phyloP scores from a whole-genome alignment of 441 rosid genomes.

The Mallotus japonicus region DNA sequence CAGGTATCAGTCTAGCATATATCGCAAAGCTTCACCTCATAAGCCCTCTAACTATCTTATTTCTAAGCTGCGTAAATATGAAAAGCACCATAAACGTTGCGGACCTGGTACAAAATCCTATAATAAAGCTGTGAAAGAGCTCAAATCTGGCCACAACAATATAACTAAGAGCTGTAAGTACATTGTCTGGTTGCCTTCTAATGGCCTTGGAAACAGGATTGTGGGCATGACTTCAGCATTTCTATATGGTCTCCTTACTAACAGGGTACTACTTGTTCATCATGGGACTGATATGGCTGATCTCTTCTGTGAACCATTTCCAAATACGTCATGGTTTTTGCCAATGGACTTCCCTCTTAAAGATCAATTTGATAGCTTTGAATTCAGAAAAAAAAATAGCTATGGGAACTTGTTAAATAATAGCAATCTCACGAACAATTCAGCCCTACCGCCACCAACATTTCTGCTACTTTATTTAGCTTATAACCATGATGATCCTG shows the following conservation, averaged over 20 bases:
- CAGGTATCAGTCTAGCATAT: slow-evolving; percentile 34
- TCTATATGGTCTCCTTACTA: slow-evolving; percentile 69
- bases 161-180: slow-evolving; percentile 36
- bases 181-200: slow-evolving; percentile 43
- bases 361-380: slow-evolving; percentile 28
- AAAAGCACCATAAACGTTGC: slow-evolving; percentile 43
- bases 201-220: slow-evolving; percentile 76
- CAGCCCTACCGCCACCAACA: slow-evolving; percentile 21
- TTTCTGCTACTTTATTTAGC: slow-evolving; percentile 48
- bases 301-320: slow-evolving; percentile 82
- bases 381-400: slow-evolving; percentile 27
- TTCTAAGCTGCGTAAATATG: slow-evolving; percentile 44
- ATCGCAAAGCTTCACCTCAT: slow-evolving; percentile 34
- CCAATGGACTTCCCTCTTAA: slow-evolving; percentile 54
- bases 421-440: slow-evolving; percentile 18
- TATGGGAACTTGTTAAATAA: slow-evolving; percentile 50
- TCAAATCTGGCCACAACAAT: slow-evolving; percentile 17
- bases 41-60: slow-evolving; percentile 40
- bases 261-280: slow-evolving; percentile 65
- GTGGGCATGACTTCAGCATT: slow-evolving; percentile 59
- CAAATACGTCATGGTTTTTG: slow-evolving; percentile 62
- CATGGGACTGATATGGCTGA: slow-evolving; percentile 52
- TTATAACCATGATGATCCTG: slow-evolving; percentile 45
- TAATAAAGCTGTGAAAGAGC: slow-evolving; percentile 20
- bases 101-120: slow-evolving; percentile 38